These are phyloP conservation scores for Corymbia calophylla DNA, from an alignment of 441 rosid species.

Conservation along the genomic window DNA sequence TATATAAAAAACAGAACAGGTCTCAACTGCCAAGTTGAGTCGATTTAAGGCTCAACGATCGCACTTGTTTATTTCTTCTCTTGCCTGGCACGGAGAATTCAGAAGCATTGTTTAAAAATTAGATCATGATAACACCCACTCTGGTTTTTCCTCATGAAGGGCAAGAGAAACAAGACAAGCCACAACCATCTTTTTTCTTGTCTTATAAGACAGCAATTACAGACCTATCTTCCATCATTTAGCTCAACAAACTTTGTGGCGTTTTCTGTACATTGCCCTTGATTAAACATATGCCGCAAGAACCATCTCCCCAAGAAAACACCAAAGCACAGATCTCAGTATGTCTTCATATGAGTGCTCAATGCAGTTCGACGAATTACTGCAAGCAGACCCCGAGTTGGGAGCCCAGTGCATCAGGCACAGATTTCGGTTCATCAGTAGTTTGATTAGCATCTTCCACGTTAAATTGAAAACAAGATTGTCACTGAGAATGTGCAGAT, in stretches of 20 bases:
- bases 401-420: neutral
- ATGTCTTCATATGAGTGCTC: too few relatives aligned
- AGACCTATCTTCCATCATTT: neutral
- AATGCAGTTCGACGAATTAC: neutral
- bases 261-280: neutral
- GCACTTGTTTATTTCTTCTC: neutral
- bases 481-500: neutral
- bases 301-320: neutral
- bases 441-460: neutral
- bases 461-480: neutral
- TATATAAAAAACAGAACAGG: neutral
- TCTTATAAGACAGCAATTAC: neutral
- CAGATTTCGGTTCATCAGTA: neutral
- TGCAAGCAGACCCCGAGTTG: neutral
- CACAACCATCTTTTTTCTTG: neutral
- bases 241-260: neutral
- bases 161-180: neutral
- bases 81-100: neutral
- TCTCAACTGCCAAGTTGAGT: neutral
- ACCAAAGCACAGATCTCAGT: neutral
- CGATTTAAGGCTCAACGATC: neutral
- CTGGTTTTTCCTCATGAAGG: neutral
- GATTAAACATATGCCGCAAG: neutral
- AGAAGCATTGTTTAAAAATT: neutral
- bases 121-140: neutral